phyloP scores from a whole-genome alignment of 2,329 filamentous ascomycete species.

The Epichloe uncinata region DNA sequence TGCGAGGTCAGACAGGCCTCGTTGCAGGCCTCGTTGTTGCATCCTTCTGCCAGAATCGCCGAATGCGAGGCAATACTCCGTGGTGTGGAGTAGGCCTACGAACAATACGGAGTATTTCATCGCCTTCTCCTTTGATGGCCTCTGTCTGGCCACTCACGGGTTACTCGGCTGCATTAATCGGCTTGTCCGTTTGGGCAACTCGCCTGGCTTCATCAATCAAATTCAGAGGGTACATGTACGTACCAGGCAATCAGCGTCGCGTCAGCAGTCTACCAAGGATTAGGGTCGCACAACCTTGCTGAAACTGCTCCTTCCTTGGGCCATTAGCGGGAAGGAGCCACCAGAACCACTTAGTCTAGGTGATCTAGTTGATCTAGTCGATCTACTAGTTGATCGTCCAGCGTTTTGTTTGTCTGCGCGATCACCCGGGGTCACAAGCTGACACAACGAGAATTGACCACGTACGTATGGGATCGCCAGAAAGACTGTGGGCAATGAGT shows the following conservation, averaged over 20 bases:
- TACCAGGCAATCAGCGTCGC: background rate
- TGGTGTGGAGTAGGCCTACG: background rate
- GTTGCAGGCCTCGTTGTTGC: no score
- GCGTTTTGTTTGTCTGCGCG: no score
- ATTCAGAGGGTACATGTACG: background rate
- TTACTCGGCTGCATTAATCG: background rate
- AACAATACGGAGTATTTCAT: background rate
- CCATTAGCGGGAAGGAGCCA: slow-evolving; percentile 1
- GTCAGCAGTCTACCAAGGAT: no score
- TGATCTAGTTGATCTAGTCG: background rate
- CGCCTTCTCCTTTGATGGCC: background rate
- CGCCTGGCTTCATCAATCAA: no score
- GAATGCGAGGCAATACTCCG: background rate
- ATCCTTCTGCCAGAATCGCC: background rate
- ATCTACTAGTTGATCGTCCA: background rate
- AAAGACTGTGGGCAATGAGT: no score
- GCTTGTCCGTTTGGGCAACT: background rate
- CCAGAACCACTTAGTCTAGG: background rate
- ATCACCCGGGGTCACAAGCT: background rate
- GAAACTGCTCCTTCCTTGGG: background rate
- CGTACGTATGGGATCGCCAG: no score
- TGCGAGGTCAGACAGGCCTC: background rate
- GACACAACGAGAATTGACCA: background rate
- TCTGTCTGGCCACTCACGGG: background rate
- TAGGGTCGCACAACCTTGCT: background rate